Base-by-base conservation (phyloP, 148 eudicot species). In the Heliamphora exappendiculata region DNA sequence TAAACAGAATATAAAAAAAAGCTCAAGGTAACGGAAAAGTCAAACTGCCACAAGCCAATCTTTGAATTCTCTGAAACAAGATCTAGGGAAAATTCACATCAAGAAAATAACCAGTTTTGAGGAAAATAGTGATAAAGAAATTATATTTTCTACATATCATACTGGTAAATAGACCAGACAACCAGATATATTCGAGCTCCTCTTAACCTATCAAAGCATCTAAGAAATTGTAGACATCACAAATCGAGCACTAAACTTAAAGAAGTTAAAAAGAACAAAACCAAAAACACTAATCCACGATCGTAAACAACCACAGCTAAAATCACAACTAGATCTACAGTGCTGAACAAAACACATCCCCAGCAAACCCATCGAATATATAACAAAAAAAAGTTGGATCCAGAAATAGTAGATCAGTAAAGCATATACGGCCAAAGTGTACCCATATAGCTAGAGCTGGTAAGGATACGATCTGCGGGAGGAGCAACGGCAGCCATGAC, bases 401-500 rank as follows among this genome's bases (percentile, higher is more conserved):
- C n/a, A 72, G 42, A 59, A 36, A 55, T 31, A 55, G 64, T 44
- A 77, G 44, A 42, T 39, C 45, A 33, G 70, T 10, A 62, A 24
- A 49, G 65, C 16, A 13, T 72, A 65, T 1, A 60, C 50, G 3
- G 44, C 10, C 49, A 24, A 54, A 60, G 44, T 59, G 11, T 14
- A 62, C n/a, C 39, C 37, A 62, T 5, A 19, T 6, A 39, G 14
- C 33, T 33, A 62, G 7, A 62, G 67, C 17, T n/a, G 16, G 57
- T 33, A 82, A 87, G 90, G 88, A 85, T 85, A 85, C 88, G 90
- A 82, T 87, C 90, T 59, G 88, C 79, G 11, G 88, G 79, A 66
- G 88, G 80, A 75, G 82, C 85, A 53, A 79, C 85, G 67, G 86
- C 22, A 8, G 91, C 91, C 91, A 88, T 88, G 86, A 62, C n/a